phyloP scores from a whole-genome alignment of 257 asterid genomes.

The Penstemon newberryi region DNA sequence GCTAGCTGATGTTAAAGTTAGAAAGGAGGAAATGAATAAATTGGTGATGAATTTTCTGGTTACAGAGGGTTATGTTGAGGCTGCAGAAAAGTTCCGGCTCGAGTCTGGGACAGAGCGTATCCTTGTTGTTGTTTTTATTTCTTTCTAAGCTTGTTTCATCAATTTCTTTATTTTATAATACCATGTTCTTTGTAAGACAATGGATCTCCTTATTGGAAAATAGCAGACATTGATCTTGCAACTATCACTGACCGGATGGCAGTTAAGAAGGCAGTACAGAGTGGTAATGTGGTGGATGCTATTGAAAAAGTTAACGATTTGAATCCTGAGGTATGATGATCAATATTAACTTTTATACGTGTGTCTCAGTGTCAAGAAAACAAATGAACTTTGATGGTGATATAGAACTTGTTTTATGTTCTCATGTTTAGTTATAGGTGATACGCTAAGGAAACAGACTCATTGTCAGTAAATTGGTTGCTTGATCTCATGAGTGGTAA shows the following conservation, averaged over 20 bases:
- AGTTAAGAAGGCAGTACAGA: conserved; percentile 84
- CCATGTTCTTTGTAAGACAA: too few species aligned
- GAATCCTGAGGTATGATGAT: conserved; percentile 72
- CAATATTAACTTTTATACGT: background rate
- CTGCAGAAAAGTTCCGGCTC: conserved; percentile 67
- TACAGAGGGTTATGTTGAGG: conserved; percentile 83
- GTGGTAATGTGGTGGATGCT: conserved; percentile 89
- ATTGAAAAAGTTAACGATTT: conserved; percentile 85
- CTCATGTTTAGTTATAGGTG: background rate
- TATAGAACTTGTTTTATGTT: background rate
- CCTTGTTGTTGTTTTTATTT: conserved; percentile 28
- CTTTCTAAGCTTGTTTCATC: background rate
- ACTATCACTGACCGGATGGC: conserved; percentile 86
- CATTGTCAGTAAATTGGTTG: background rate
- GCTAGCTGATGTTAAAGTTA: conserved; percentile 54
- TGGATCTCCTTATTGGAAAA: conserved; percentile 49
- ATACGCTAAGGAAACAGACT: too few species aligned
- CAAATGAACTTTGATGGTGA: background rate
- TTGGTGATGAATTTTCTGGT: conserved; percentile 85
- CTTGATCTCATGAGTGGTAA: background rate
- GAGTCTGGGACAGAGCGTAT: conserved; percentile 94
- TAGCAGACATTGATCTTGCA: conserved; percentile 87
- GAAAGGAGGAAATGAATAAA: conserved; percentile 77
- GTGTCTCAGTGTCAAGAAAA: background rate
- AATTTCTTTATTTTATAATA: background rate